These are phyloP conservation scores for Fusarium anguioides DNA, from an alignment of 2,329 filamentous ascomycete genomes.

Conservation along the genomic window DNA sequence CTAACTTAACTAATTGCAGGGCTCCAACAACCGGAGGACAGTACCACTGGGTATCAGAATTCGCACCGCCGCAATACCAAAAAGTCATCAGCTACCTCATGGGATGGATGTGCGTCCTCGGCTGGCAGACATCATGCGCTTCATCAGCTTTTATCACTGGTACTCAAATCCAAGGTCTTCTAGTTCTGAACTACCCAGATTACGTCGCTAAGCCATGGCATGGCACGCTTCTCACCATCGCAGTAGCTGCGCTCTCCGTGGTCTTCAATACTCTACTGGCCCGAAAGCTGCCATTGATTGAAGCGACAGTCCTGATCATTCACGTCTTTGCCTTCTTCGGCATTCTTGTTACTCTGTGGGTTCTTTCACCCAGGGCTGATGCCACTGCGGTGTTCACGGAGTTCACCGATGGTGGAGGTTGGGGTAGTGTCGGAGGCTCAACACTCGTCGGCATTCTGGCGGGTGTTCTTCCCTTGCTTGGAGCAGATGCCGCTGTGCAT, in stretches of 20 bases:
- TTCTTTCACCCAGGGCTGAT: slow-evolving; percentile 34
- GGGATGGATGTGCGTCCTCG: slow-evolving; percentile 59
- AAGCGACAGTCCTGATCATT: slow-evolving; percentile 29
- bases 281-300: slow-evolving; percentile 29
- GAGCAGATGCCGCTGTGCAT: slow-evolving; percentile 40
- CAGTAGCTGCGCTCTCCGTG: slow-evolving; percentile 26
- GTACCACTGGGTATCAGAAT: slow-evolving; percentile 69
- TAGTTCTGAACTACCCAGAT: slow-evolving; percentile 48
- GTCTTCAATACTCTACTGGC: slow-evolving; percentile 37
- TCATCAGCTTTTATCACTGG: slow-evolving; percentile 56
- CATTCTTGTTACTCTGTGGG: slow-evolving; percentile 36
- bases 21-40: slow-evolving; percentile 68
- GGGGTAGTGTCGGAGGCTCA: slow-evolving; percentile 32
- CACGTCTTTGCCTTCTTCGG: slow-evolving; percentile 42
- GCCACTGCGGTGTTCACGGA: slow-evolving; percentile 32
- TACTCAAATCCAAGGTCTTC: slow-evolving; percentile 58
- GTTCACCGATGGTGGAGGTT: slow-evolving; percentile 38
- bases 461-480: slow-evolving; percentile 30
- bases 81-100: slow-evolving; percentile 64
- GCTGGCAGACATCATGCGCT: slow-evolving; percentile 58
- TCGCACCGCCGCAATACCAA: slow-evolving; percentile 59
- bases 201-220: slow-evolving; percentile 36
- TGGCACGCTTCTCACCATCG: slow-evolving; percentile 31
- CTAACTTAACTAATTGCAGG: slow-evolving; percentile 5
- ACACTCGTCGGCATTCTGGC: slow-evolving; percentile 39